These are phyloP conservation scores for Fraxinus platypoda DNA, from an alignment of 305 asterid species.

Conservation along the genomic window DNA sequence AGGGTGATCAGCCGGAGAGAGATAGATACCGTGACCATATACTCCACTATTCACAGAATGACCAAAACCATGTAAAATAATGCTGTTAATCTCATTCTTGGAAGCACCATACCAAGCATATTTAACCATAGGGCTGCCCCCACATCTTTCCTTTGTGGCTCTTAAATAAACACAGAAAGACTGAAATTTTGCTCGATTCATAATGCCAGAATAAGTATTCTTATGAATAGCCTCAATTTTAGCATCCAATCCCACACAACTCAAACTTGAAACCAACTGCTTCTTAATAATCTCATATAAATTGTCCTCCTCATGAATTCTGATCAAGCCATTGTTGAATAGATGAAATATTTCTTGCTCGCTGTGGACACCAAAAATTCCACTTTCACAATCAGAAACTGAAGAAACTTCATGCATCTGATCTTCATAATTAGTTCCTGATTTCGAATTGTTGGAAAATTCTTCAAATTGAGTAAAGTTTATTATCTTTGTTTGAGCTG, in stretches of 20 bases:
- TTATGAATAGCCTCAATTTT: conserved; percentile 31
- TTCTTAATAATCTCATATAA: conserved; percentile 17
- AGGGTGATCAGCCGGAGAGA: conserved; percentile 32
- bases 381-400: conserved; percentile 34
- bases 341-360: background rate
- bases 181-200: conserved; percentile 29
- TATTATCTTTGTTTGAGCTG: background rate
- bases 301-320: conserved; percentile 19
- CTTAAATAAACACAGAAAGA: conserved; percentile 15
- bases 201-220: conserved; percentile 9
- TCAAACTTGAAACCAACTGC: conserved; percentile 24
- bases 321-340: conserved; percentile 1
- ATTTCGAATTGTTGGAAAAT: background rate
- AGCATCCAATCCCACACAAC: conserved; percentile 16
- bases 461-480: background rate
- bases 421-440: background rate
- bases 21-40: conserved; percentile 33
- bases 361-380: background rate
- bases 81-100: conserved; percentile 29
- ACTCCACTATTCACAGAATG: conserved; percentile 13
- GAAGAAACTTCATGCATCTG: background rate
- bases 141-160: conserved; percentile 25
- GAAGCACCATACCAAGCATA: conserved; percentile 50
- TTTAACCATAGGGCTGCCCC: conserved; percentile 31
- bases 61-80: conserved; percentile 36